Evolutionary conservation across 129 eudicot species (phyloP).

Genomic region (Helichrysum umbraculigerum): DNA sequence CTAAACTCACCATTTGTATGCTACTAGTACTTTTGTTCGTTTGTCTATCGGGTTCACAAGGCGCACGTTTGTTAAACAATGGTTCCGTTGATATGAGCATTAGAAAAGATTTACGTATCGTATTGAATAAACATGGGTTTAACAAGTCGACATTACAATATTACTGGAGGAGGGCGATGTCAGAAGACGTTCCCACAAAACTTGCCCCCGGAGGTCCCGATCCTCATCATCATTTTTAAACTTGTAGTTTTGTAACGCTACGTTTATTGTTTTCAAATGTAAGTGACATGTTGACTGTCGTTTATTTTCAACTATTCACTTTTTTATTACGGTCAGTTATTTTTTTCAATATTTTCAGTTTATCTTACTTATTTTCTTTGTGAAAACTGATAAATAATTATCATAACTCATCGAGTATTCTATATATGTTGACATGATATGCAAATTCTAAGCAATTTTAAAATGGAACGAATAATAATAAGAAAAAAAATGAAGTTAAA

Average conservation of each 20-base stretch:
- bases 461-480: background rate
- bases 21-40: background rate
- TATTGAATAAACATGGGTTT: slow-evolving; percentile 34
- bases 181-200: slow-evolving; percentile 31
- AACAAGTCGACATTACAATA: slow-evolving; percentile 28
- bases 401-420: background rate
- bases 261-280: background rate
- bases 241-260: slow-evolving; percentile 8
- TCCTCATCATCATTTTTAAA: slow-evolving; percentile 43
- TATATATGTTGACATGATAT: background rate
- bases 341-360: background rate
- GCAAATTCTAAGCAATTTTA: background rate
- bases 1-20: slow-evolving; percentile 18
- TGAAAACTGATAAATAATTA: too few relatives aligned
- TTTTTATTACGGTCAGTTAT: background rate
- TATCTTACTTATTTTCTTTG: background rate
- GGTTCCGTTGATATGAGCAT: background rate
- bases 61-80: background rate
- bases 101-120: slow-evolving; percentile 11
- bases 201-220: slow-evolving; percentile 56
- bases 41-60: slow-evolving; percentile 1
- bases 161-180: slow-evolving; percentile 40
- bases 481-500: background rate
- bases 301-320: background rate
- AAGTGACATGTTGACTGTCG: background rate